These are phyloP conservation scores for Stentor coeruleus DNA, from an alignment of 73 alveolate species.

Conservation along the genomic window DNA sequence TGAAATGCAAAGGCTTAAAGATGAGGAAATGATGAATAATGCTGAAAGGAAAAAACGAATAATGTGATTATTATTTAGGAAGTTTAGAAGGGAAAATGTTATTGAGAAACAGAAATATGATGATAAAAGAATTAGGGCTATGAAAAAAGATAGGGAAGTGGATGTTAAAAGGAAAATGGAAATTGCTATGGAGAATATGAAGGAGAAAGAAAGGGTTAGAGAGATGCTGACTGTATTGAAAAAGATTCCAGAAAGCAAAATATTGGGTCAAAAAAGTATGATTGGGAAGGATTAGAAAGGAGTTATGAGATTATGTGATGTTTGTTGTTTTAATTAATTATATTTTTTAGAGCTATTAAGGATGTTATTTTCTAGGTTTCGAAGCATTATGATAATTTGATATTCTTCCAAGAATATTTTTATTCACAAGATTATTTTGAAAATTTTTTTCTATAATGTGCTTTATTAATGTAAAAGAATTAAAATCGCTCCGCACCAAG, in stretches of 20 bases:
- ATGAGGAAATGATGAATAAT: background rate
- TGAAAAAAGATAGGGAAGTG: background rate
- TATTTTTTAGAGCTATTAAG: too few species aligned
- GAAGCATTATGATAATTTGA: too few species aligned
- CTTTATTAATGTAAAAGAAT: too few species aligned
- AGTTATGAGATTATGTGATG: too few species aligned
- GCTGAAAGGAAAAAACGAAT: conserved; percentile 10
- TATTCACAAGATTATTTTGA: too few species aligned
- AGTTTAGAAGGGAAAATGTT: background rate
- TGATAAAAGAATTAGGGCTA: background rate
- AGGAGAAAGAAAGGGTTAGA: conserved; percentile 5
- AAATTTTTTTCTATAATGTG: too few species aligned
- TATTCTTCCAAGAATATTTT: too few species aligned
- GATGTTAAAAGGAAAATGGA: background rate
- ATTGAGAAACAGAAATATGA: conserved; percentile 1
- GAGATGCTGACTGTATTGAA: background rate
- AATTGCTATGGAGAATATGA: background rate
- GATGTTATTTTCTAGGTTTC: too few species aligned
- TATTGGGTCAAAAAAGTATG: background rate
- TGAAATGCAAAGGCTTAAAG: conserved; percentile 19
- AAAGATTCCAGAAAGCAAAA: background rate
- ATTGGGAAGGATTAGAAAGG: too few species aligned
- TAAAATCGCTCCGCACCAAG: too few species aligned
- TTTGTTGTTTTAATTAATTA: too few species aligned
- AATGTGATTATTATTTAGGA: background rate